Evolutionary conservation across 1,284 basidiomycete species (phyloP).

Genomic region (Ganoderma resinaceum): DNA sequence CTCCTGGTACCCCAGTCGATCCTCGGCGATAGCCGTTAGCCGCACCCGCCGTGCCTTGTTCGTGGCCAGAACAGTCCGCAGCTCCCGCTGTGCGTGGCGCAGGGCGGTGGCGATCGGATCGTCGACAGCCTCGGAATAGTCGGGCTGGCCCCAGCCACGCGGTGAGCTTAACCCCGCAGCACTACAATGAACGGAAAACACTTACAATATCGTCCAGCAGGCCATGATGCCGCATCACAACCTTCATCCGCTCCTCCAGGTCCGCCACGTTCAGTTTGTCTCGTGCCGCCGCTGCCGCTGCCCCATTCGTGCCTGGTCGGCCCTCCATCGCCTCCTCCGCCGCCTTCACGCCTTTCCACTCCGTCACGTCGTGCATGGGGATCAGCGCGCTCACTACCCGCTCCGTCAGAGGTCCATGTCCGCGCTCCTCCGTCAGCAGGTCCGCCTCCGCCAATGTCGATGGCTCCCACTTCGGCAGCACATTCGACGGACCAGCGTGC

Average conservation of each 20-base stretch:
- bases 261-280: conserved; percentile 78
- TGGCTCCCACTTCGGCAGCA: conserved; percentile 73
- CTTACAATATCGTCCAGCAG: conserved; percentile 64
- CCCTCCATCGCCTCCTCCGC: conserved; percentile 86
- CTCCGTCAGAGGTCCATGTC: conserved; percentile 83
- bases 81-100: conserved; percentile 86
- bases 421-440: conserved; percentile 70
- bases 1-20: conserved; percentile 90
- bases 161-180: neutral
- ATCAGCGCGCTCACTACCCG: conserved; percentile 81
- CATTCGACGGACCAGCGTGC: conserved; percentile 44
- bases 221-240: conserved; percentile 77
- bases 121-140: conserved; percentile 82
- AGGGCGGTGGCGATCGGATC: conserved; percentile 93
- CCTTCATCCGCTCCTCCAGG: conserved; percentile 71
- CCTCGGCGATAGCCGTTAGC: conserved; percentile 80
- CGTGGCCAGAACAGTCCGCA: conserved; percentile 76
- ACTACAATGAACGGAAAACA: conserved; percentile 13
- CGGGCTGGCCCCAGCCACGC: conserved; percentile 56
- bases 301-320: conserved; percentile 74
- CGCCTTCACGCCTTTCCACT: conserved; percentile 79
- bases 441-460: conserved; percentile 73
- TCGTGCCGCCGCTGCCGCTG: conserved; percentile 72
- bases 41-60: conserved; percentile 87
- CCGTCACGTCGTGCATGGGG: conserved; percentile 65